Percentiles rank a stretch among this genome's conserved stretches.
Evolutionary conservation across 176 grass and related monocot genomes (phyloP).

Genomic region (Leersia perrieri): DNA sequence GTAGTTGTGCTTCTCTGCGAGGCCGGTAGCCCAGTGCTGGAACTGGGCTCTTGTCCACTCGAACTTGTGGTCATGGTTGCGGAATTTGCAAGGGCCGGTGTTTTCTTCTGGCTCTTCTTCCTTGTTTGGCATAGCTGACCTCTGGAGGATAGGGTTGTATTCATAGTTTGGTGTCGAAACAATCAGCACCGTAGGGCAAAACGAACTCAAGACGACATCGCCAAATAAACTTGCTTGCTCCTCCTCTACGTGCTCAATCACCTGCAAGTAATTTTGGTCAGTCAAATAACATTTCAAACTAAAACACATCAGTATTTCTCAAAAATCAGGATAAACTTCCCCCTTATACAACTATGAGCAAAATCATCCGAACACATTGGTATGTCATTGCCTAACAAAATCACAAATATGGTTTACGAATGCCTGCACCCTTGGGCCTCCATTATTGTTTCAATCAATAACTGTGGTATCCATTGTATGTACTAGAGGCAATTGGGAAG

Average conservation of each 20-base stretch:
- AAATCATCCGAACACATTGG: neutral
- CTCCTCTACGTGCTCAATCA: conserved; percentile 93
- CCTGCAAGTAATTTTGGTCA: conserved; percentile 50
- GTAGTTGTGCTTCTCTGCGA: conserved; percentile 61
- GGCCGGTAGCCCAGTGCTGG: conserved; percentile 69
- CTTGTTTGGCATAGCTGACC: conserved; percentile 64
- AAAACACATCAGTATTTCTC: neutral
- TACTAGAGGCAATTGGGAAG: neutral
- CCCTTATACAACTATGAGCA: neutral
- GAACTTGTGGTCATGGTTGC: conserved; percentile 94
- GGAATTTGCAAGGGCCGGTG: conserved; percentile 70
- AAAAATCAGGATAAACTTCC: neutral
- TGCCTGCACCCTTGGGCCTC: neutral
- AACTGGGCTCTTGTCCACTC: conserved; percentile 93
- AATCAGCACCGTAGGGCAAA: conserved; percentile 56
- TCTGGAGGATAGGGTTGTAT: conserved; percentile 88
- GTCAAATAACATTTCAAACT: neutral
- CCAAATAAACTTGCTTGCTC: conserved; percentile 77
- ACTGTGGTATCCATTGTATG: neutral
- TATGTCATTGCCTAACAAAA: neutral
- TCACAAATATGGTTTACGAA: neutral
- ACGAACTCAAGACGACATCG: conserved; percentile 58
- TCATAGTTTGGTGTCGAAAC: conserved; percentile 95
- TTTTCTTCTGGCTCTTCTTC: conserved; percentile 67
- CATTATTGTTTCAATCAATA: neutral